Conservation (phyloP, 257 asterid species). For the Datura wrightii region DNA sequence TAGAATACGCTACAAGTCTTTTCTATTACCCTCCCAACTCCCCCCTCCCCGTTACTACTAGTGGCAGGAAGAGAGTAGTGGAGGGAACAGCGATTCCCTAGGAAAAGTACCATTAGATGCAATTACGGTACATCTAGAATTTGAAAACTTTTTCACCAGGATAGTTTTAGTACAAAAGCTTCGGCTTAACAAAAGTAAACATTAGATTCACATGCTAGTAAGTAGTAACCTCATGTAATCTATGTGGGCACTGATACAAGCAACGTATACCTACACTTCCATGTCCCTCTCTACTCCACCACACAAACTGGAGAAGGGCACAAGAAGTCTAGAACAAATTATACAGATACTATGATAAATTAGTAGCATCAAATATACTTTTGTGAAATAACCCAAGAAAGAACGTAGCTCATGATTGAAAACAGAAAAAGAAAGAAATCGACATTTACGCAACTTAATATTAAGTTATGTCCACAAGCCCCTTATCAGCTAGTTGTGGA, state of each 20-base stretch:
- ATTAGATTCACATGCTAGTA: not conserved
- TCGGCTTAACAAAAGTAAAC: not conserved
- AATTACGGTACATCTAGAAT: not conserved
- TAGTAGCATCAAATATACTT: not conserved
- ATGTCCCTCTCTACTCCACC: not conserved
- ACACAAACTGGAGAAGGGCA: not conserved
- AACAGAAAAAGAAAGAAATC: not conserved
- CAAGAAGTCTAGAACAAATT: not conserved
- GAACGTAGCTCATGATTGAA: not conserved
- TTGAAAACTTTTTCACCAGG: not conserved
- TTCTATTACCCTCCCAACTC: not conserved
- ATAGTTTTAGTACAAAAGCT: not conserved
- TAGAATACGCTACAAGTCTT: not conserved
- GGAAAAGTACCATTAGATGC: constrained; percentile 2
- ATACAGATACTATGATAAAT: not conserved
- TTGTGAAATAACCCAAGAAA: not conserved
- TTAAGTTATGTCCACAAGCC: not conserved
- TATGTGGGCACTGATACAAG: constrained; percentile 1
- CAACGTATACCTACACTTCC: not conserved
- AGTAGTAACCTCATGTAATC: not conserved
- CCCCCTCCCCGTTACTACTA: not conserved
- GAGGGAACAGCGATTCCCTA: not conserved
- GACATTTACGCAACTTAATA: not conserved
- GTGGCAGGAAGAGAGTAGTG: not conserved
- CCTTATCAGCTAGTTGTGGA: not conserved